These are phyloP conservation scores for Lyophyllum atratum DNA, from an alignment of 768 basidiomycete species.

Conservation along the genomic window DNA sequence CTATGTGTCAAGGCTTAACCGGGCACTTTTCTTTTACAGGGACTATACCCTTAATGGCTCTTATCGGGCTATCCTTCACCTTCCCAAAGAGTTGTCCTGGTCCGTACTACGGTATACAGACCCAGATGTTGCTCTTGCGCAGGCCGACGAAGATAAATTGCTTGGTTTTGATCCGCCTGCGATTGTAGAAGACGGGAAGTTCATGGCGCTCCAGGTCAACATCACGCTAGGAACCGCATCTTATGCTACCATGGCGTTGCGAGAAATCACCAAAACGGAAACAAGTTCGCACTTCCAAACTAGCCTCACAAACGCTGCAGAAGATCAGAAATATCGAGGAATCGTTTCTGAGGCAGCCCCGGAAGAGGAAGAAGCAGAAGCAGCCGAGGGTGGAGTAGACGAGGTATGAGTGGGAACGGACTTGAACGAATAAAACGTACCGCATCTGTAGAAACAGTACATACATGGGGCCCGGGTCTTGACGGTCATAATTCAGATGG, in stretches of 20 bases:
- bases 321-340: slow-evolving; percentile 81
- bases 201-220: slow-evolving; percentile 84
- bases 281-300: slow-evolving; percentile 92
- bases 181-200: slow-evolving; percentile 71
- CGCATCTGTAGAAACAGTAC: neutral
- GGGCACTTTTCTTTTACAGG: slow-evolving; percentile 39
- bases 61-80: slow-evolving; percentile 88
- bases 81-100: slow-evolving; percentile 84
- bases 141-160: slow-evolving; percentile 93
- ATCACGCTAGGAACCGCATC: slow-evolving; percentile 88
- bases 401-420: slow-evolving; percentile 4
- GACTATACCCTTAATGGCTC: slow-evolving; percentile 93
- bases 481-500: neutral
- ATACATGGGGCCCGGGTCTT: neutral
- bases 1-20: neutral
- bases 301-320: slow-evolving; percentile 71
- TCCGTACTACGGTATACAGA: slow-evolving; percentile 85
- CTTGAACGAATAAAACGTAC: neutral
- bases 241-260: slow-evolving; percentile 97
- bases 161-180: slow-evolving; percentile 78
- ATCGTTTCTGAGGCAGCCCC: slow-evolving; percentile 34
- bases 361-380: slow-evolving; percentile 31
- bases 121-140: slow-evolving; percentile 88
- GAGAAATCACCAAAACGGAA: slow-evolving; percentile 94
- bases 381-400: slow-evolving; percentile 11